Evolutionary conservation across 768 basidiomycete genomes (phyloP).

Genomic region (Termitomyces sp.): DNA sequence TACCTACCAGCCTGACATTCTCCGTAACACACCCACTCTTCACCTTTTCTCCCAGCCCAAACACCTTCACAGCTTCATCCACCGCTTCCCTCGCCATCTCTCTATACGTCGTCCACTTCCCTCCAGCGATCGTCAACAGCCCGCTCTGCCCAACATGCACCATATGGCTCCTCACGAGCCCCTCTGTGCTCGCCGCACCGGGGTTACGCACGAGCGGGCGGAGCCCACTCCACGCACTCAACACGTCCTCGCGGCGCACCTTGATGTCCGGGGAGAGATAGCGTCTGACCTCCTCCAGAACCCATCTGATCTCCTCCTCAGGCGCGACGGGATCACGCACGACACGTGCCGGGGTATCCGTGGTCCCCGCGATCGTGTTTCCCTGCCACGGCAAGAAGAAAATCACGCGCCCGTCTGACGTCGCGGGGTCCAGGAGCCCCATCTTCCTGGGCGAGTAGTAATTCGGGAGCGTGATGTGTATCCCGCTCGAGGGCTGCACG

Average conservation of each 20-base stretch:
- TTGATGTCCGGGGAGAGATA: slow-evolving; percentile 92
- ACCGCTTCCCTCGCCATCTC: slow-evolving; percentile 96
- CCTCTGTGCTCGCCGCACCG: slow-evolving; percentile 54
- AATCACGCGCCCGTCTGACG: slow-evolving; percentile 95
- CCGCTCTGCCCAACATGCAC: slow-evolving; percentile 78
- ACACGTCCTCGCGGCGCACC: slow-evolving; percentile 90
- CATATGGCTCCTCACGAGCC: slow-evolving; percentile 90
- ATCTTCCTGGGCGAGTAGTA: slow-evolving; percentile 95
- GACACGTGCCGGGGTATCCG: slow-evolving; percentile 77
- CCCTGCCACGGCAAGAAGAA: slow-evolving; percentile 99
- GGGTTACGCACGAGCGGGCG: slow-evolving; percentile 81
- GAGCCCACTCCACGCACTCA: slow-evolving; percentile 93
- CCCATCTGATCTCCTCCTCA: slow-evolving; percentile 97
- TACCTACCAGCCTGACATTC: slow-evolving; percentile 78
- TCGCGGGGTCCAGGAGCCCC: slow-evolving; percentile 93
- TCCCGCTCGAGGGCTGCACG: slow-evolving; percentile 87
- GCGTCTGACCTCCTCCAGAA: slow-evolving; percentile 85
- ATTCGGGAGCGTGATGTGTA: slow-evolving; percentile 95
- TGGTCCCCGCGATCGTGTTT: slow-evolving; percentile 95
- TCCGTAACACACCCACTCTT: slow-evolving; percentile 74
- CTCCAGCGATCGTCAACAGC: slow-evolving; percentile 90
- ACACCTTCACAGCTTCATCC: slow-evolving; percentile 78
- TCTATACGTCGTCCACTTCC: slow-evolving; percentile 98
- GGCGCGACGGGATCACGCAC: slow-evolving; percentile 70
- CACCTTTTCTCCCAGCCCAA: slow-evolving; percentile 52